Conservation (phyloP, 352 stramenopile genomes). For the Phytopythium chamaehyphon region DNA sequence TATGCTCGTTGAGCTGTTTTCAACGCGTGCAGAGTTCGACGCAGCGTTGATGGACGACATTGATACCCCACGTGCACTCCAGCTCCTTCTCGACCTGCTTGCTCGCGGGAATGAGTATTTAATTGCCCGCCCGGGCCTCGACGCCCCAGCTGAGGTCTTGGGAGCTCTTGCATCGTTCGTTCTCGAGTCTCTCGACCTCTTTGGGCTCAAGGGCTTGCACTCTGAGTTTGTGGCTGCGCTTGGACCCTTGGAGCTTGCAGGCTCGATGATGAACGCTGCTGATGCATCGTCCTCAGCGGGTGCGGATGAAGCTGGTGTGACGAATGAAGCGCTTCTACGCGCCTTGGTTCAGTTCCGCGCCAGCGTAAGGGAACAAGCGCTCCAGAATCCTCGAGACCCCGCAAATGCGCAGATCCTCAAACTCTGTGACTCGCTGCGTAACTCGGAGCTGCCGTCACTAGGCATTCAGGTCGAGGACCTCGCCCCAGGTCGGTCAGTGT, state of each 20-base stretch:
- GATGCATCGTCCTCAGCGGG: background rate
- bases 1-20: slow-evolving; percentile 49
- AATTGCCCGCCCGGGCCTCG: slow-evolving; percentile 22
- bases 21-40: slow-evolving; percentile 48
- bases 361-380: slow-evolving; percentile 46
- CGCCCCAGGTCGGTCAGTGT: slow-evolving; percentile 49
- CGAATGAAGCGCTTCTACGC: slow-evolving; percentile 32
- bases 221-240: slow-evolving; percentile 35
- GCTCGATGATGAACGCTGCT: slow-evolving; percentile 13
- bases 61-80: slow-evolving; percentile 79
- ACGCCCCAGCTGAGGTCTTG: slow-evolving; percentile 52
- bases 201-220: slow-evolving; percentile 54
- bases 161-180: slow-evolving; percentile 53
- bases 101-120: slow-evolving; percentile 57
- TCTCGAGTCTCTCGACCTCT: slow-evolving; percentile 64
- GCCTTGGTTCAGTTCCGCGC: slow-evolving; percentile 63
- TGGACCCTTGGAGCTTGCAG: background rate
- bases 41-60: slow-evolving; percentile 82
- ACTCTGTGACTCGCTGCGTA: slow-evolving; percentile 61
- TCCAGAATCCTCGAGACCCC: slow-evolving; percentile 36
- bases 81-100: slow-evolving; percentile 66
- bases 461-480: slow-evolving; percentile 74
- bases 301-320: slow-evolving; percentile 11
- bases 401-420: slow-evolving; percentile 42
- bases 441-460: slow-evolving; percentile 43